Evolutionary conservation across 805 yeast genomes (phyloP).

Genomic region (Candida arabinofermentans): DNA sequence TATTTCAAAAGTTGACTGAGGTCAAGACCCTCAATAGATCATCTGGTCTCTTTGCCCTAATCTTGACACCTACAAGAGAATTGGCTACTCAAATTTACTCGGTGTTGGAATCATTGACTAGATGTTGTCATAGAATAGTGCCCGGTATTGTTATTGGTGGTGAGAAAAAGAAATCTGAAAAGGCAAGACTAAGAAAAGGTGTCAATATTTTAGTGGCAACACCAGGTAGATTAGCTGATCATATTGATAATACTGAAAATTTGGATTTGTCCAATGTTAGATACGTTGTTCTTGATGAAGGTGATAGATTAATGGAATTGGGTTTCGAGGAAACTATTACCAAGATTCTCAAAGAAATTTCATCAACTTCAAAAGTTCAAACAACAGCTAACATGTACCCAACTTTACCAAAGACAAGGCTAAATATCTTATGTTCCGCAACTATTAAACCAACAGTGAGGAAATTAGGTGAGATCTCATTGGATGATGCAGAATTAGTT

Average conservation of each 20-base stretch:
- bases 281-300: conserved; percentile 93
- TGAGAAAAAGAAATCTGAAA: conserved; percentile 94
- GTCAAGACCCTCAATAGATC: conserved; percentile 50
- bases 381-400: conserved; percentile 38
- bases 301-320: conserved; percentile 90
- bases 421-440: conserved; percentile 89
- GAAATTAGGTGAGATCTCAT: conserved; percentile 73
- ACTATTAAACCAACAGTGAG: conserved; percentile 80
- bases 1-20: conserved; percentile 65
- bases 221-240: conserved; percentile 95
- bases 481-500: conserved; percentile 71
- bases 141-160: conserved; percentile 98
- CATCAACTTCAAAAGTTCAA: conserved; percentile 38
- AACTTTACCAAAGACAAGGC: conserved; percentile 62
- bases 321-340: conserved; percentile 94
- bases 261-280: conserved; percentile 71
- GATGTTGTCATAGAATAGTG: conserved; percentile 82
- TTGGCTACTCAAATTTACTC: conserved; percentile 85
- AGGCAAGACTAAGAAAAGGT: conserved; percentile 93
- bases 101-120: conserved; percentile 67
- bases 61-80: conserved; percentile 93
- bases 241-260: conserved; percentile 81
- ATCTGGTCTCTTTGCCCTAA: conserved; percentile 84
- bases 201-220: conserved; percentile 95
- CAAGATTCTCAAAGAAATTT: conserved; percentile 61